Percentiles rank a stretch among this genome's conserved stretches.
phyloP scores from a whole-genome alignment of 169 alveolate species.

The Eimeria zaria region DNA sequence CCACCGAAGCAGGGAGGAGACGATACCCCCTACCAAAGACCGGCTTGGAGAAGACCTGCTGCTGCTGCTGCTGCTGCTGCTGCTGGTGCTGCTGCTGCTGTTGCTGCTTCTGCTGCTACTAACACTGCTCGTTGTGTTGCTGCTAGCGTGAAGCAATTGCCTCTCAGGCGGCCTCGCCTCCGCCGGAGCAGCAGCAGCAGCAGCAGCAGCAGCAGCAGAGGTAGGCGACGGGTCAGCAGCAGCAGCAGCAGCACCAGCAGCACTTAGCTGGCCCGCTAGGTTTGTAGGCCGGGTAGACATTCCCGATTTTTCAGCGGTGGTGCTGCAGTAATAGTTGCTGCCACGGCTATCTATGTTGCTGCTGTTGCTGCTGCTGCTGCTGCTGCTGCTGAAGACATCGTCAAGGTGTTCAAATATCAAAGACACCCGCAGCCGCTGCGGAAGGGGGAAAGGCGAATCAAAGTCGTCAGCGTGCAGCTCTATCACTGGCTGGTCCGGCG shows the following conservation, averaged over 20 bases:
- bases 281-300: background rate
- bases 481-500: slow-evolving; percentile 10
- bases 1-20: slow-evolving; percentile 50
- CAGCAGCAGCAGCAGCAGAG: background rate
- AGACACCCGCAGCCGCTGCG: slow-evolving; percentile 49
- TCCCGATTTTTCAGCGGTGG: background rate
- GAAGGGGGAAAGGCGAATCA: background rate
- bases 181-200: slow-evolving; percentile 7
- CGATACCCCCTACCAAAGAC: slow-evolving; percentile 15
- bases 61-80: slow-evolving; percentile 7
- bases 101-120: too few species aligned
- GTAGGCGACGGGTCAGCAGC: slow-evolving; percentile 13
- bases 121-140: background rate
- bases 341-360: background rate
- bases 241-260: too few species aligned
- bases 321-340: background rate
- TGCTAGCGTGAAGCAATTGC: background rate
- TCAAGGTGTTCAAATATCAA: slow-evolving; percentile 31
- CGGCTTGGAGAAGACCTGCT: slow-evolving; percentile 24
- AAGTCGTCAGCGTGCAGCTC: background rate
- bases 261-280: background rate
- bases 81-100: slow-evolving; percentile 51
- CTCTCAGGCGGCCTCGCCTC: background rate
- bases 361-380: slow-evolving; percentile 28
- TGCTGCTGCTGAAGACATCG: slow-evolving; percentile 1